Evolutionary conservation across 1,284 basidiomycete genomes (phyloP), one percentile per base, ranked within the genome.

Genomic region (Anthracocystis panici-leucophaei): DNA sequence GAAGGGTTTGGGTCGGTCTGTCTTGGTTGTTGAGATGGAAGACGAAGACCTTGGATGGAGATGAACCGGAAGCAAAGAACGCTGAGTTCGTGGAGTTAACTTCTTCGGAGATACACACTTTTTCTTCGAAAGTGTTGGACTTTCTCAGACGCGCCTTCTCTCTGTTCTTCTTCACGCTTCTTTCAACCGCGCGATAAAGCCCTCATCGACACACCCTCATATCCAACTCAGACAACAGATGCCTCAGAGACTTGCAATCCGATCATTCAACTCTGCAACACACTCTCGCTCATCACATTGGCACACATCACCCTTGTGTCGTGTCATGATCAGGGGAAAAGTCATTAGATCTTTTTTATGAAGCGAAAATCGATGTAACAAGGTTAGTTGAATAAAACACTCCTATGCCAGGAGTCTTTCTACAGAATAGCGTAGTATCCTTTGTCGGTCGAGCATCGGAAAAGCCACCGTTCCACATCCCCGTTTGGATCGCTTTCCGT

Each of bases 131-230:
- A 45, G 65, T 67, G 65, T 67, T 67, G 65, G 49, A 62, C 65
- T 33, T 33, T 33, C 31, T 67, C 65, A 27, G 58, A 52, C 56
- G 61, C 61, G 61, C 57, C 61, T 35, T 44, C 54, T 35, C 50
- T 46, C 25, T 38, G 35, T 38, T 31, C 53, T 38, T 31, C 53
- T 42, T 45, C 29, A 33, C 45, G 46, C 46, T 57, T 57, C 65
- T 62, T 67, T 59, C 61, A 57, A 54, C 29, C 65, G 65, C 55
- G 55, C 65, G 65, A 40, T n/a, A 57, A 42, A 35, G 14, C 35
- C 35, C 27, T 31, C 27, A 20, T 55, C 46, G 11, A 25, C 31
- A 4, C n/a, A n/a, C 14, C 35, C 31, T 33, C 46, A 10, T 44
- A 7, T 27, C 29, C 14, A 21, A 44, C 25, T 20, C n/a, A n/a